Conservation (phyloP, 1,284 basidiomycete genomes). For the Malassezia obtusa region DNA sequence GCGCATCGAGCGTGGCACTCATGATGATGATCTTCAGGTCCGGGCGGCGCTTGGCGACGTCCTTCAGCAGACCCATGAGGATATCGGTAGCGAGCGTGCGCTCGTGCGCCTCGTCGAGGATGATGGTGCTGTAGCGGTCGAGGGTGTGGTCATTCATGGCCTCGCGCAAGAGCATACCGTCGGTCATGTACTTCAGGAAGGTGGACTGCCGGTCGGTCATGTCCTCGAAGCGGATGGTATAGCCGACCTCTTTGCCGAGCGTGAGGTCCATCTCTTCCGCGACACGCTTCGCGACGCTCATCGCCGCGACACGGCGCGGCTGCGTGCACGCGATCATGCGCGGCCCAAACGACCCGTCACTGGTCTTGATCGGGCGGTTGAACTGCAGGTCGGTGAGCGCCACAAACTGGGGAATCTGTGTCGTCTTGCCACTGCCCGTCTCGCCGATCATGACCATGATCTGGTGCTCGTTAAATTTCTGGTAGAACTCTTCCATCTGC, state of each 20-base stretch:
- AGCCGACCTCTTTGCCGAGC: constrained; percentile 88
- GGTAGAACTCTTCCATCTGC: constrained; percentile 84
- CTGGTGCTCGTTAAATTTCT: constrained; percentile 76
- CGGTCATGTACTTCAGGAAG: constrained; percentile 73
- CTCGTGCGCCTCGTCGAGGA: constrained; percentile 97
- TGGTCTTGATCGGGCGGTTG: constrained; percentile 40
- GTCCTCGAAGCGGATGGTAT: constrained; percentile 97
- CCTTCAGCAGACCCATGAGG: constrained; percentile 78
- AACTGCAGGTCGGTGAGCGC: constrained; percentile 85
- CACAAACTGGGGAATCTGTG: constrained; percentile 97
- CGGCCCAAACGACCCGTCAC: constrained; percentile 54
- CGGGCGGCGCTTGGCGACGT: constrained; percentile 65
- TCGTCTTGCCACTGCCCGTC: constrained; percentile 96
- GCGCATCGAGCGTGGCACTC: constrained; percentile 92
- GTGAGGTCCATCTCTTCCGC: constrained; percentile 96
- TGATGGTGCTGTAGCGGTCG: constrained; percentile 85
- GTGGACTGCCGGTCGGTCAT: constrained; percentile 58
- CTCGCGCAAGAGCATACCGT: constrained; percentile 89
- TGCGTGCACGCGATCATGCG: constrained; percentile 95
- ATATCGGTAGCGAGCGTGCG: constrained; percentile 96
- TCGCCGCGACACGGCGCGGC: constrained; percentile 89
- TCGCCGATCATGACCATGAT: constrained; percentile 94
- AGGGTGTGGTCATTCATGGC: constrained; percentile 92
- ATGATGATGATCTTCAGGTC: constrained; percentile 97
- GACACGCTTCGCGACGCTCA: constrained; percentile 96